Evolutionary conservation across 2,329 filamentous ascomycete species (phyloP).

Genomic region (Neurospora crassa): DNA sequence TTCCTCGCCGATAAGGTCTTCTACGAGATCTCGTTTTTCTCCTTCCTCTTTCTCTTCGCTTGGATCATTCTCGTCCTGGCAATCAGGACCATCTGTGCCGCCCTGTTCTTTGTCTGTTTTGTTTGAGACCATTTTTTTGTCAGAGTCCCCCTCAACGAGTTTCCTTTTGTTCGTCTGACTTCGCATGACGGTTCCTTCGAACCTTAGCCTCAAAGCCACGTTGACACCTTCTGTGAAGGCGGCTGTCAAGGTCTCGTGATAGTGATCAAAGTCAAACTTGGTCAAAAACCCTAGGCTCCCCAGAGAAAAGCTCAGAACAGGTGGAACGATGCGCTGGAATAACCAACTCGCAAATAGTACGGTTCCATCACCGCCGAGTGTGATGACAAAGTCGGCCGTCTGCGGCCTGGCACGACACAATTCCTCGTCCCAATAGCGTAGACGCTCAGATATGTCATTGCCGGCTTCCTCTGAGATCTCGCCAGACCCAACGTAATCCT

Average conservation of each 20-base stretch:
- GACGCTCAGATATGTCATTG: slow-evolving; percentile 35
- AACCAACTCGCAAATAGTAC: slow-evolving; percentile 95
- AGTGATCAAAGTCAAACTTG: slow-evolving; percentile 84
- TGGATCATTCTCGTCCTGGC: slow-evolving; percentile 6
- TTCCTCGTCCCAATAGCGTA: slow-evolving; percentile 76
- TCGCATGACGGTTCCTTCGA: slow-evolving; percentile 91
- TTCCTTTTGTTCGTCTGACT: slow-evolving; percentile 41
- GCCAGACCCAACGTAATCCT: slow-evolving; percentile 26
- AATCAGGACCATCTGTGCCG: slow-evolving; percentile 50
- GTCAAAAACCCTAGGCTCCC: slow-evolving; percentile 92
- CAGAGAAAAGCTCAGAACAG: slow-evolving; percentile 81
- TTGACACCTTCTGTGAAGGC: slow-evolving; percentile 79
- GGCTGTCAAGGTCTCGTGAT: slow-evolving; percentile 55
- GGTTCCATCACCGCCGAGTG: slow-evolving; percentile 90
- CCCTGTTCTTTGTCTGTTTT: slow-evolving; percentile 29
- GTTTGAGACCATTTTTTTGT: slow-evolving; percentile 16
- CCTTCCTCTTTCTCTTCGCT: slow-evolving; percentile 28
- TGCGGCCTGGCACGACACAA: slow-evolving; percentile 73
- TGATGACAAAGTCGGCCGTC: slow-evolving; percentile 87
- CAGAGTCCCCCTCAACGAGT: slow-evolving; percentile 6
- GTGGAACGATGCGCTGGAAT: slow-evolving; percentile 90
- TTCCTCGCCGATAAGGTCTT: slow-evolving; percentile 83
- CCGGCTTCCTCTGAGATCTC: slow-evolving; percentile 26
- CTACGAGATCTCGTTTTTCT: slow-evolving; percentile 60
- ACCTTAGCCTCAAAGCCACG: slow-evolving; percentile 76